Evolutionary conservation across 2,329 filamentous ascomycete species (phyloP).

Genomic region (Penicillium sp.): DNA sequence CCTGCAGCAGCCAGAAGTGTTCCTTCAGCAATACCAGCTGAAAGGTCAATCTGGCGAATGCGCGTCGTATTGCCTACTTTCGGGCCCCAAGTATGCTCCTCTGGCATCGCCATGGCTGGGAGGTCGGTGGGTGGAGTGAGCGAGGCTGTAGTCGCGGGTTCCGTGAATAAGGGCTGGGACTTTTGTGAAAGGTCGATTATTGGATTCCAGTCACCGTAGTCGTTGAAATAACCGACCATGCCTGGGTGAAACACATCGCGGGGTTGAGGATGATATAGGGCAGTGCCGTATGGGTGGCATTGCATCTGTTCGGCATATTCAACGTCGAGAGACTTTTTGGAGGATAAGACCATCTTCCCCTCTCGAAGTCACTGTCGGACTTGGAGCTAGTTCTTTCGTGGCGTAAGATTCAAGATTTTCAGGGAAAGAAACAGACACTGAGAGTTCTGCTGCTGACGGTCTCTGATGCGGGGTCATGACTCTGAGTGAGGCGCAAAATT

Average conservation of each 20-base stretch:
- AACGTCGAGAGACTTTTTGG: background rate
- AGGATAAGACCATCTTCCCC: background rate
- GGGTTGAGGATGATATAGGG: constrained; percentile 3
- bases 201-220: background rate
- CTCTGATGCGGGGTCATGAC: no score
- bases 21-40: background rate
- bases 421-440: no score
- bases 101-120: background rate
- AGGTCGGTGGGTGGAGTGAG: background rate
- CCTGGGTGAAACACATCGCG: background rate
- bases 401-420: no score
- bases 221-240: constrained; percentile 3
- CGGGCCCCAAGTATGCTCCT: constrained; percentile 4
- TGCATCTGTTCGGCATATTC: constrained; percentile 8
- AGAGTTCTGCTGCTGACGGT: no score
- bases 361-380: no score
- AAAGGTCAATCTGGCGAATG: background rate
- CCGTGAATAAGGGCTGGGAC: background rate
- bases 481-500: no score
- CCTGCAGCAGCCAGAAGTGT: background rate
- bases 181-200: constrained; percentile 1
- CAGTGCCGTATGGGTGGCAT: constrained; percentile 3
- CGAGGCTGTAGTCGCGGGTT: background rate
- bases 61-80: background rate
- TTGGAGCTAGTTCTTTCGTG: no score